Conservation (phyloP, 495 filamentous ascomycete species). For the Aspergillus asperescens region DNA sequence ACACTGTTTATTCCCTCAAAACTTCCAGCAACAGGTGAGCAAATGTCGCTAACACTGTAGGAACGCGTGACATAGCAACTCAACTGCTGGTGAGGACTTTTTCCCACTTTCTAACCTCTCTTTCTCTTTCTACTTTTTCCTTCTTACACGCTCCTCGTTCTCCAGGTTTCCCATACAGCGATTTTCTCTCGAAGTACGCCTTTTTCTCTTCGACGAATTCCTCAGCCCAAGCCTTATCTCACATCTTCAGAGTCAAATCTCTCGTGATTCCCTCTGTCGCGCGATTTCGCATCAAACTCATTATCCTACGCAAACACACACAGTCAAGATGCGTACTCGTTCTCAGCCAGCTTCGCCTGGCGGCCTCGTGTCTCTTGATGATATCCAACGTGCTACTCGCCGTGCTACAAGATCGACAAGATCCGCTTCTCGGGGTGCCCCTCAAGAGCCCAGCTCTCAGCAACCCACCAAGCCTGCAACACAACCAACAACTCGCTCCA, state of each 20-base stretch:
- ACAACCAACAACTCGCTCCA: slow-evolving; percentile 14
- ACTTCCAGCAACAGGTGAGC: slow-evolving; percentile 2
- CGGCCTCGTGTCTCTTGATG: slow-evolving; percentile 21
- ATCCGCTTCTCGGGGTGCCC: neutral
- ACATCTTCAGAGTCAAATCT: neutral
- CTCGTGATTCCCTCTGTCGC: neutral
- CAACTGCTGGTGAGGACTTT: neutral
- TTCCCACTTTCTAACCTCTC: neutral
- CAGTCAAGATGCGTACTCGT: slow-evolving; percentile 24
- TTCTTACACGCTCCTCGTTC: slow-evolving; percentile 3
- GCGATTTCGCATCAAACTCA: neutral
- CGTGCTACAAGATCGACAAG: slow-evolving; percentile 19
- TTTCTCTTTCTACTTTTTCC: neutral
- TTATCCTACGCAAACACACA: neutral
- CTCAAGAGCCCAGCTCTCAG: slow-evolving; percentile 3
- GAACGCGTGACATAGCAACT: slow-evolving; percentile 9
- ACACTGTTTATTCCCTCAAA: neutral
- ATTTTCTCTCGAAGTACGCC: neutral
- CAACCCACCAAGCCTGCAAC: slow-evolving; percentile 10
- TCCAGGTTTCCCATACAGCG: neutral
- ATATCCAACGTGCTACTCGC: slow-evolving; percentile 11
- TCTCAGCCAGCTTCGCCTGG: slow-evolving; percentile 24
- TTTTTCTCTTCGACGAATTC: neutral
- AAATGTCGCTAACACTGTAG: neutral
- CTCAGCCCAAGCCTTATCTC: neutral